phyloP scores from a whole-genome alignment of 202 grass and related monocot species.

The Panicum virgatum region DNA sequence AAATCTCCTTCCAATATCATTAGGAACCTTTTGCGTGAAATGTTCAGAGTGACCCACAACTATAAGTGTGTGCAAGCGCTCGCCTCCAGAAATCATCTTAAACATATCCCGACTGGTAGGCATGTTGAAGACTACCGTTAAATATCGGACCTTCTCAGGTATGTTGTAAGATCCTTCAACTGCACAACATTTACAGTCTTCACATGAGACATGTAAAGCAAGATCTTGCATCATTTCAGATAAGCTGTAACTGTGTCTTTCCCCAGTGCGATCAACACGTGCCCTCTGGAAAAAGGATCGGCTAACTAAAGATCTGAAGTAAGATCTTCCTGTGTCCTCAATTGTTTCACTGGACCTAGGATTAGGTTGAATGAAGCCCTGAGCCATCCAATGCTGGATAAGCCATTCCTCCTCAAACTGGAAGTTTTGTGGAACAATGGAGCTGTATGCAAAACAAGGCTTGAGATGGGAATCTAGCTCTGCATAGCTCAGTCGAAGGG shows the following conservation, averaged over 20 bases:
- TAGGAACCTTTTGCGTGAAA: neutral
- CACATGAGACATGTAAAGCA: slow-evolving; percentile 10
- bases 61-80: slow-evolving; percentile 41
- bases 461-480: slow-evolving; percentile 40
- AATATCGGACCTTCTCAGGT: slow-evolving; percentile 17
- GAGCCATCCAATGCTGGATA: slow-evolving; percentile 55
- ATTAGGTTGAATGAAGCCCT: slow-evolving; percentile 27
- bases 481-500: slow-evolving; percentile 41
- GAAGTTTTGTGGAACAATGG: slow-evolving; percentile 35
- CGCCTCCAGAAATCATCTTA: neutral
- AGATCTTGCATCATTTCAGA: slow-evolving; percentile 19
- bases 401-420: slow-evolving; percentile 53
- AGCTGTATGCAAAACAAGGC: slow-evolving; percentile 53
- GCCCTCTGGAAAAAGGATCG: slow-evolving; percentile 40
- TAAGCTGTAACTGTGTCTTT: slow-evolving; percentile 30
- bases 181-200: slow-evolving; percentile 35
- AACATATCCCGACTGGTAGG: neutral
- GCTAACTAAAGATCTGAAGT: slow-evolving; percentile 44
- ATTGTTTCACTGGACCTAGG: neutral
- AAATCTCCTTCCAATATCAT: slow-evolving; percentile 26
- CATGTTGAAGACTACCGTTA: slow-evolving; percentile 15
- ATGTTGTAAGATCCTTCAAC: neutral
- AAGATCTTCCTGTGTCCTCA: slow-evolving; percentile 34
- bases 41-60: slow-evolving; percentile 12
- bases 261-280: neutral